phyloP scores from a whole-genome alignment of 2,329 filamentous ascomycete genomes.

The Sporothrix dimorphospora region DNA sequence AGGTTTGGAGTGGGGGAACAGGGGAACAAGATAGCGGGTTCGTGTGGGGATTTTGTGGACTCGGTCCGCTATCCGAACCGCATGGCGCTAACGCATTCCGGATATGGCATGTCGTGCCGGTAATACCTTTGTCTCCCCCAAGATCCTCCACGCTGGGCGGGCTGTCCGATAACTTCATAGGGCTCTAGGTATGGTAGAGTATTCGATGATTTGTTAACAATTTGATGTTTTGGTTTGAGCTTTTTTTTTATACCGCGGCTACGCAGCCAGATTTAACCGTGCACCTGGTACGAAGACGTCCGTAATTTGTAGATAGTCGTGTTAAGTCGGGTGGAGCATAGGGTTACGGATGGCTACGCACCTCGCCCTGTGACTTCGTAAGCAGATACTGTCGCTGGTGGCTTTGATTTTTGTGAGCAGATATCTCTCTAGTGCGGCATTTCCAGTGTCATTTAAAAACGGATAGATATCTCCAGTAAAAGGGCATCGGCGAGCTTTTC shows the following conservation, averaged over 20 bases:
- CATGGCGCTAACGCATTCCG: not conserved
- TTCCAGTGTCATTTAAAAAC: not conserved
- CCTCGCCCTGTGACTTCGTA: not conserved
- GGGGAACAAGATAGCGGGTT: not conserved
- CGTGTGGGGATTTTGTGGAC: not conserved
- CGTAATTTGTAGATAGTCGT: not conserved
- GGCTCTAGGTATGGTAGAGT: not conserved
- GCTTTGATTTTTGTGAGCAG: not conserved
- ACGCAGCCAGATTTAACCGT: not conserved
- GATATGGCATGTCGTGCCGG: not conserved
- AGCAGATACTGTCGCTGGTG: not conserved
- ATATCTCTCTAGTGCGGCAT: not conserved
- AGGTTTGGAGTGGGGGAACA: not conserved
- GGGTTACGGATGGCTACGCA: not conserved
- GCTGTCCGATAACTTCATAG: not conserved
- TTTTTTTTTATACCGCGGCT: not conserved
- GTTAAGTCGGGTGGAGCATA: not conserved
- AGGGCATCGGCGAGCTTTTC: not conserved
- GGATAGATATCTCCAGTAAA: constrained; percentile 1
- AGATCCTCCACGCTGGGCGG: not conserved
- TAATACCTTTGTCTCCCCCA: too few relatives aligned
- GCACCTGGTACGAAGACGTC: not conserved
- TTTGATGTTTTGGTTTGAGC: not conserved
- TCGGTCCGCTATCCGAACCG: not conserved
- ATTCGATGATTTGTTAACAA: not conserved